phyloP scores from a whole-genome alignment of 2,329 filamentous ascomycete genomes.

The Domatiomyces catenatus region DNA sequence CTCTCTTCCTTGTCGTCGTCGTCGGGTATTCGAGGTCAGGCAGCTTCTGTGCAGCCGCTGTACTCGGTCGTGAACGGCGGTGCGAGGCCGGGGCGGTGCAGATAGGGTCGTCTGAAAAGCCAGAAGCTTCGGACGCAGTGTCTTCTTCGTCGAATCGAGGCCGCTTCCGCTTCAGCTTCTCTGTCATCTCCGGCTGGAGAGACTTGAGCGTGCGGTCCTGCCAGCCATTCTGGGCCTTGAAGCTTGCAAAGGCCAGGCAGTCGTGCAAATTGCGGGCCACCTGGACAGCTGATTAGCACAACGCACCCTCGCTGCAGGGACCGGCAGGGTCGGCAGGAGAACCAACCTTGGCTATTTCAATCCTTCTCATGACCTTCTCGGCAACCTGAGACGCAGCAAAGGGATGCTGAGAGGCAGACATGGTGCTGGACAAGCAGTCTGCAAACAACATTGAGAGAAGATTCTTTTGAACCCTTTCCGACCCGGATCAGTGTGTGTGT shows the following conservation, averaged over 20 bases:
- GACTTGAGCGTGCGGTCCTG: conserved; percentile 74
- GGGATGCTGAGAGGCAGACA: conserved; percentile 19
- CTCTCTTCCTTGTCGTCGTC: conserved; percentile 45
- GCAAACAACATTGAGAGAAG: conserved; percentile 13
- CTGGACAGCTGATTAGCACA: conserved; percentile 33
- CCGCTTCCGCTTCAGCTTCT: conserved; percentile 61
- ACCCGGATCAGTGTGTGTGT: background rate
- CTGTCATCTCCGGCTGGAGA: conserved; percentile 70
- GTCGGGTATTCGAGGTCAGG: conserved; percentile 35
- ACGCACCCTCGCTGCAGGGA: background rate
- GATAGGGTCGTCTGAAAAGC: conserved; percentile 49
- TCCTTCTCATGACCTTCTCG: conserved; percentile 55
- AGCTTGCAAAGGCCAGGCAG: conserved; percentile 84
- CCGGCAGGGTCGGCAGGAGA: conserved; percentile 14
- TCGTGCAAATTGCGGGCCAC: conserved; percentile 88
- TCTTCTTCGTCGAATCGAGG: conserved; percentile 52
- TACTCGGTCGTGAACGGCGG: conserved; percentile 13
- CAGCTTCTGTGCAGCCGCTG: conserved; percentile 26
- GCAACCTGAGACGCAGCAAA: conserved; percentile 24
- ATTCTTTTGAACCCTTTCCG: background rate
- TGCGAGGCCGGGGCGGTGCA: conserved; percentile 60
- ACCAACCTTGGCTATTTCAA: conserved; percentile 58
- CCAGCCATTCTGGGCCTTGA: conserved; percentile 94
- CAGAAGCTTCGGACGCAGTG: conserved; percentile 75
- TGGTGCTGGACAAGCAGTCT: conserved; percentile 22